A percentile compares a stretch with the other conserved stretches of the same genome.
phyloP scores from a whole-genome alignment of 495 filamentous ascomycete genomes.

The Tuber indicum region DNA sequence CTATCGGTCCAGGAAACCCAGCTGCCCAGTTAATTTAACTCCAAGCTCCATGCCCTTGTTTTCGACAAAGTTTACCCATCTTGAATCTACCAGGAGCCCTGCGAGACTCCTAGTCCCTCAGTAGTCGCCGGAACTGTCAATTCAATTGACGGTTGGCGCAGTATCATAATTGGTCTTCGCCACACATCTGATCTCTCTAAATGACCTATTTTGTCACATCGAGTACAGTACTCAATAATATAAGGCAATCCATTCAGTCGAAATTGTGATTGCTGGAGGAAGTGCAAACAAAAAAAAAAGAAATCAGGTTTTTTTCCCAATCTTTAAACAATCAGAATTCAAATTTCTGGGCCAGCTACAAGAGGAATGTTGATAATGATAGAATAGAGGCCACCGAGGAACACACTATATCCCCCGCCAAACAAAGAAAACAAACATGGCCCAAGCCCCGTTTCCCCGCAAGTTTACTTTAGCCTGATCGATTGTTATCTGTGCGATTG shows the following conservation, averaged over 20 bases:
- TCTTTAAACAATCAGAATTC: neutral
- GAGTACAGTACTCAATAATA: neutral
- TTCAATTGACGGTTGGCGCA: too few relatives aligned
- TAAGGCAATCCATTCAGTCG: neutral
- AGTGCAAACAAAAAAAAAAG: neutral
- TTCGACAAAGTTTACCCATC: neutral
- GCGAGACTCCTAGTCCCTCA: neutral
- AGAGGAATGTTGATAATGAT: neutral
- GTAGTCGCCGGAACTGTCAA: neutral
- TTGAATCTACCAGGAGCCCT: neutral
- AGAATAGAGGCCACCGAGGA: conserved; percentile 7
- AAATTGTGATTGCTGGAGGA: neutral
- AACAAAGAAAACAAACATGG: conserved; percentile 13
- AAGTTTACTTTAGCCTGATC: conserved; percentile 13
- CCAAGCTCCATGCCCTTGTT: neutral
- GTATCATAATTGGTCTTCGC: neutral
- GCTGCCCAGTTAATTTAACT: neutral
- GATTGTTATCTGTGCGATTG: conserved; percentile 28
- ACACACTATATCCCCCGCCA: conserved; percentile 15
- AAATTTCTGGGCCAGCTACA: neutral
- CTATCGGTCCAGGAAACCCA: neutral
- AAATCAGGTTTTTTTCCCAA: neutral
- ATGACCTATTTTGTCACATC: neutral
- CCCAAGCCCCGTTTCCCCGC: conserved; percentile 5
- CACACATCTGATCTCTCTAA: too few relatives aligned